A percentile compares a stretch with the other conserved stretches of the same genome.
These are phyloP conservation scores for Plasmodium relictum DNA, from an alignment of 169 alveolate genomes.

Conservation along the genomic window DNA sequence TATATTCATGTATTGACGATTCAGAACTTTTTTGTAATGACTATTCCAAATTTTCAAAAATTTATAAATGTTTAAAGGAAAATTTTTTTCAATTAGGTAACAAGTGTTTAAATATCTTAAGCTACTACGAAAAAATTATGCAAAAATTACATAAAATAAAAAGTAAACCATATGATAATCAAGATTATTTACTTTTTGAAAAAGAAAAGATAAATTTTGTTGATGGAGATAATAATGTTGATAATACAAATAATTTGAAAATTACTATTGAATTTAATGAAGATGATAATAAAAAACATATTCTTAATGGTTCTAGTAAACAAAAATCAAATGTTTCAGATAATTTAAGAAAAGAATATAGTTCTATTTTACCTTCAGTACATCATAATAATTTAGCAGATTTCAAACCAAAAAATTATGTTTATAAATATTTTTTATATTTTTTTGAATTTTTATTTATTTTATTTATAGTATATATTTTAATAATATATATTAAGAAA, in stretches of 20 bases:
- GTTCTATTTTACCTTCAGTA: constrained; percentile 33
- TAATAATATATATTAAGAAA: constrained; percentile 47
- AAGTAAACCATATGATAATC: constrained; percentile 46
- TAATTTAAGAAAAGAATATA: constrained; percentile 54
- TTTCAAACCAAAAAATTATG: constrained; percentile 9
- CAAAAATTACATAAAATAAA: constrained; percentile 68
- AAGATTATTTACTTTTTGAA: constrained; percentile 46
- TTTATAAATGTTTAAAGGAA: constrained; percentile 46
- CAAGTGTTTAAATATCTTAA: constrained; percentile 48
- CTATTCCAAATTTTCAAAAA: constrained; percentile 61
- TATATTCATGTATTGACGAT: constrained; percentile 63
- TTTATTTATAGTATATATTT: constrained; percentile 44
- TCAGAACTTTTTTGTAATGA: constrained; percentile 18
- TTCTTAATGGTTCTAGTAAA: constrained; percentile 8
- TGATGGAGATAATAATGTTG: background rate
- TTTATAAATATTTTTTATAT: constrained; percentile 28
- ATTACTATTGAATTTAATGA: constrained; percentile 1
- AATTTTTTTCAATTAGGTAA: constrained; percentile 46
- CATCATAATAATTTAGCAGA: constrained; percentile 18
- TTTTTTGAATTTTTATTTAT: constrained; percentile 32
- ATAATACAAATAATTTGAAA: constrained; percentile 10
- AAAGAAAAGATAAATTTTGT: constrained; percentile 10
- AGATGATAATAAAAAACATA: constrained; percentile 1
- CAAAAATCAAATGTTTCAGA: constrained; percentile 20
- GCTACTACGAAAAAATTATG: constrained; percentile 63